Evolutionary conservation across 1,284 basidiomycete species (phyloP).

Genomic region (Filobasidium uniguttulatum): DNA sequence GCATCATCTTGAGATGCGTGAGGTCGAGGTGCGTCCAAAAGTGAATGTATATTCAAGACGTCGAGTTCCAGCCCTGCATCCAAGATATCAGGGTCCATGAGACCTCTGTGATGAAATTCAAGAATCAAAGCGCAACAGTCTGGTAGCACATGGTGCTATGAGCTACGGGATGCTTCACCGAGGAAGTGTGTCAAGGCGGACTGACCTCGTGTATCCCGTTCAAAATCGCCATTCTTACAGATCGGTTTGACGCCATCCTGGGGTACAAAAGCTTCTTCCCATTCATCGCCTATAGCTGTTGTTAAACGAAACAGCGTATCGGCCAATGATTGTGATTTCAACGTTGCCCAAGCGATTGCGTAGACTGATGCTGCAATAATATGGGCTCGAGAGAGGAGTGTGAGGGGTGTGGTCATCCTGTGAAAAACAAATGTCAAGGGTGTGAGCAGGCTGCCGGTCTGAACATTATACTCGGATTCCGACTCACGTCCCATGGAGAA

Average conservation of each 20-base stretch:
- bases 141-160: neutral
- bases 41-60: no score
- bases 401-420: neutral
- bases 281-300: neutral
- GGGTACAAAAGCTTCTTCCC: neutral
- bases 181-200: neutral
- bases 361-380: neutral
- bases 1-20: no score
- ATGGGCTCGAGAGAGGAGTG: neutral
- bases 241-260: neutral
- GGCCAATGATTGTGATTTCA: neutral
- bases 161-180: neutral
- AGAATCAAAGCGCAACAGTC: conserved; percentile 1
- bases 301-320: neutral
- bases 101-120: neutral
- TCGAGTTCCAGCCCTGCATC: no score
- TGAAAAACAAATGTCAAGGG: no score
- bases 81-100: neutral
- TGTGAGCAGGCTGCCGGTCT: neutral
- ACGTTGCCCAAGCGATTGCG: neutral
- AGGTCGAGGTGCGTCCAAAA: no score
- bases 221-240: neutral
- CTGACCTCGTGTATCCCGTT: neutral
- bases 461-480: neutral
- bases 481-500: neutral